Evolutionary conservation across 164 flowering plant genomes (phyloP).

Genomic region (Echeveria elegans): DNA sequence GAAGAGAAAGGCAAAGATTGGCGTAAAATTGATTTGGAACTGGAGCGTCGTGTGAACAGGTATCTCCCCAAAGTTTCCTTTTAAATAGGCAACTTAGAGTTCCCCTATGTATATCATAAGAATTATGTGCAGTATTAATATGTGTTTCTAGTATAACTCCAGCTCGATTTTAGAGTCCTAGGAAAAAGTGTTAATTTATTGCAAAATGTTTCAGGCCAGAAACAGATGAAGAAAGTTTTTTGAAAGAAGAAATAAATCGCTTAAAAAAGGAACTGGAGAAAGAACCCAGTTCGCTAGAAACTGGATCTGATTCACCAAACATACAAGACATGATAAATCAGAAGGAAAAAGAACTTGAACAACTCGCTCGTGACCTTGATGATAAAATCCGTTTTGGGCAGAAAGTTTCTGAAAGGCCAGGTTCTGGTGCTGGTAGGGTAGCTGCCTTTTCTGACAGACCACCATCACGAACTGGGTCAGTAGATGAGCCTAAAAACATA

Average conservation of each 20-base stretch:
- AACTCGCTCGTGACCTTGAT: constrained; percentile 36
- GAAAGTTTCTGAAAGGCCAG: constrained; percentile 51
- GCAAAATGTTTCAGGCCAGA: constrained; percentile 45
- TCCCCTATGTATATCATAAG: not conserved
- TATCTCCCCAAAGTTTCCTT: too few relatives aligned
- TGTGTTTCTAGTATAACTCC: not conserved
- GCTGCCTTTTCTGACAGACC: constrained; percentile 39
- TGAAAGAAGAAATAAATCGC: constrained; percentile 59
- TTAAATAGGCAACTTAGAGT: not conserved
- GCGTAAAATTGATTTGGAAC: constrained; percentile 78
- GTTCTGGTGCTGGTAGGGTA: constrained; percentile 55
- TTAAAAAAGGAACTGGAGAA: constrained; percentile 28
- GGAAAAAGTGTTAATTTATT: not conserved
- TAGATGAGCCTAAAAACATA: constrained; percentile 44
- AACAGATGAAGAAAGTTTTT: constrained; percentile 54
- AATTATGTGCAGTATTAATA: not conserved
- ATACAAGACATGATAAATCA: constrained; percentile 21
- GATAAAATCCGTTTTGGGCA: constrained; percentile 40
- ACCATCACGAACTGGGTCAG: constrained; percentile 52
- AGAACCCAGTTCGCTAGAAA: constrained; percentile 14
- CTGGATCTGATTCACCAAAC: constrained; percentile 25
- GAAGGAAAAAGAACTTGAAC: constrained; percentile 53
- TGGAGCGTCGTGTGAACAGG: constrained; percentile 81
- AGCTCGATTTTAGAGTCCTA: too few relatives aligned
- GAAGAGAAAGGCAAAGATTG: constrained; percentile 74